Evolutionary conservation across 352 stramenopile species (phyloP), one percentile per base, ranked within the genome.

Genomic region (Phytopythium mirpurense): DNA sequence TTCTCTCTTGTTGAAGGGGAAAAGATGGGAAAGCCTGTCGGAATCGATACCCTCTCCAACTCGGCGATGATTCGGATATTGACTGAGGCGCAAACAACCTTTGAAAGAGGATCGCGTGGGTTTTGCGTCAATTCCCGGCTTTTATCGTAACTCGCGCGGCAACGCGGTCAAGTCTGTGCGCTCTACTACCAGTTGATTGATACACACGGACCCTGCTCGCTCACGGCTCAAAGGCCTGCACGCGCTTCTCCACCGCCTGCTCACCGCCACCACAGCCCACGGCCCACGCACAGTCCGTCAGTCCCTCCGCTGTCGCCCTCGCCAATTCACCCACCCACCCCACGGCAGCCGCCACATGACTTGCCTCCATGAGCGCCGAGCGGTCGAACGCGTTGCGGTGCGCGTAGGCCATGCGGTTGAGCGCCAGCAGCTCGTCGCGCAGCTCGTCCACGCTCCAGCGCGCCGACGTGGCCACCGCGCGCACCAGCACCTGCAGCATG

Each of bases 391-490:
- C 42, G 49, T 73, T 70, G 34, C 80, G 83, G 52, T 75, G 82
- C 44, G 74, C 63, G 48, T 85, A 89, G 24, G 72, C 80, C 10
- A 93, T 46, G 52, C 83, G 83, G 52, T 92, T 88, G 26, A 93
- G 58, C 24, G 72, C 52, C 51, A 91, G 47, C 42, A 91, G 51
- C 57, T 90, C 68, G 38, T 88, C 73, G 2, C 81, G 83, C 41
- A 92, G 67, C 54, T 84, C 74, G 40, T 91, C 80, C 3, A 93
- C 69, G 3, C 66, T 86, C 84, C 84, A 95, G 23, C 57, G 48
- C 9, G 63, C 62, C 12, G 82, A 87, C 51, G 85, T 89, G 15
- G 53, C 46, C 31, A 93, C 77, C 43, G 90, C 45, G 26, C 65
- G 49, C n/a, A 69, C 54, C 49, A 95, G 56, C 26, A 67, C 54